These are phyloP conservation scores for Antitrichia curtipendula DNA, from an alignment of 225 moss, liverwort and hornwort genomes.

Conservation along the genomic window DNA sequence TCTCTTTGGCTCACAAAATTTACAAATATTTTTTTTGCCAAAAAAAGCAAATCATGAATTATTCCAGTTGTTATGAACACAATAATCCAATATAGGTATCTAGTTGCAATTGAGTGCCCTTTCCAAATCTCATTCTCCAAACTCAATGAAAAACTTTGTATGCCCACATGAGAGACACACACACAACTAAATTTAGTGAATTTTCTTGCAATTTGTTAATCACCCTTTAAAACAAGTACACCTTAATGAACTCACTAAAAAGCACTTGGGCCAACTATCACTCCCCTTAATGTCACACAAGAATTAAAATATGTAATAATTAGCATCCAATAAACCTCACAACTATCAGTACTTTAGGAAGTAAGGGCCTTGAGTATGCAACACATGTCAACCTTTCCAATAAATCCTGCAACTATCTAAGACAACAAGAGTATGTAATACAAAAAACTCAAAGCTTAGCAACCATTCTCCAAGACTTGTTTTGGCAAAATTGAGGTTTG, in stretches of 20 bases:
- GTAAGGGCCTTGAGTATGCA: too few species aligned
- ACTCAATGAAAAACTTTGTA: background rate
- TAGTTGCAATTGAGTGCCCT: background rate
- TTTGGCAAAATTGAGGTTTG: too few species aligned
- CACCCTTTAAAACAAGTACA: rapidly evolving
- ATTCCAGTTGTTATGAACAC: background rate
- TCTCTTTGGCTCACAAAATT: background rate
- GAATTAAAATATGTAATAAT: background rate
- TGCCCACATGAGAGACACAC: rapidly evolving
- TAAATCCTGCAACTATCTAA: background rate
- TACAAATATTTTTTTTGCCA: background rate
- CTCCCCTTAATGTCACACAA: background rate
- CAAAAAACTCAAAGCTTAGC: background rate
- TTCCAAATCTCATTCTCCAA: rapidly evolving
- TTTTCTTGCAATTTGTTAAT: background rate
- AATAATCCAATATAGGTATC: background rate
- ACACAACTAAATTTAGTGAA: rapidly evolving
- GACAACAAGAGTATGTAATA: background rate
- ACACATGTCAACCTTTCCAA: too few species aligned
- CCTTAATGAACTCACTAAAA: rapidly evolving
- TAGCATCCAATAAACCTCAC: too few species aligned
- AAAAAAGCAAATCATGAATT: background rate
- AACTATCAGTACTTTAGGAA: too few species aligned
- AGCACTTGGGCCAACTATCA: rapidly evolving
- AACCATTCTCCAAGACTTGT: background rate